phyloP scores from a whole-genome alignment of 176 grass and related monocot species.

The Paspalum notatum region DNA sequence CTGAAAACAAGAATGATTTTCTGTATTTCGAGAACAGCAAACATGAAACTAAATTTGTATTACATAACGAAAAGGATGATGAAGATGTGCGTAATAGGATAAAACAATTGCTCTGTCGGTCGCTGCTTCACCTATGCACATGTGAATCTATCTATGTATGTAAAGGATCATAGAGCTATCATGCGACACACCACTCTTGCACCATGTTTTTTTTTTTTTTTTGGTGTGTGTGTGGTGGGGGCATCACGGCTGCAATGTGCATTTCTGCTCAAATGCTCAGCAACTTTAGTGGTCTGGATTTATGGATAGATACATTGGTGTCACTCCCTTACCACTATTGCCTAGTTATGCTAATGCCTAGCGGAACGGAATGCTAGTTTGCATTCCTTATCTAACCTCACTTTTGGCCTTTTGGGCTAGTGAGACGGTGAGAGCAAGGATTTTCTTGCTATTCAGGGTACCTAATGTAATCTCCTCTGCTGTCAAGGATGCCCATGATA shows the following conservation, averaged over 20 bases:
- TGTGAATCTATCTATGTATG: neutral
- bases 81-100: neutral
- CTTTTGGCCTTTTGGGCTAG: neutral
- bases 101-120: neutral
- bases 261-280: neutral
- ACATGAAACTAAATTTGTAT: slow-evolving; percentile 2
- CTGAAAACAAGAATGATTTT: slow-evolving; percentile 35
- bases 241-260: neutral
- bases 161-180: neutral
- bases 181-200: too few relatives aligned
- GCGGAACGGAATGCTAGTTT: neutral
- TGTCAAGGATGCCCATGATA: neutral
- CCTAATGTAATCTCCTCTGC: neutral
- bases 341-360: neutral
- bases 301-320: neutral
- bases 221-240: too few relatives aligned
- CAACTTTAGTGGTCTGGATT: neutral
- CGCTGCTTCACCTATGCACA: neutral
- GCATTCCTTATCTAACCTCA: neutral
- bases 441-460: neutral
- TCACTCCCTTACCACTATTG: neutral
- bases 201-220: too few relatives aligned
- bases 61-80: slow-evolving; percentile 9
- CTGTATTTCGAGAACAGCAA: neutral
- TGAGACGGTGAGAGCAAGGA: neutral